Conservation (phyloP, 2,329 filamentous ascomycete genomes). For the Cladosporium sphaerospermum region DNA sequence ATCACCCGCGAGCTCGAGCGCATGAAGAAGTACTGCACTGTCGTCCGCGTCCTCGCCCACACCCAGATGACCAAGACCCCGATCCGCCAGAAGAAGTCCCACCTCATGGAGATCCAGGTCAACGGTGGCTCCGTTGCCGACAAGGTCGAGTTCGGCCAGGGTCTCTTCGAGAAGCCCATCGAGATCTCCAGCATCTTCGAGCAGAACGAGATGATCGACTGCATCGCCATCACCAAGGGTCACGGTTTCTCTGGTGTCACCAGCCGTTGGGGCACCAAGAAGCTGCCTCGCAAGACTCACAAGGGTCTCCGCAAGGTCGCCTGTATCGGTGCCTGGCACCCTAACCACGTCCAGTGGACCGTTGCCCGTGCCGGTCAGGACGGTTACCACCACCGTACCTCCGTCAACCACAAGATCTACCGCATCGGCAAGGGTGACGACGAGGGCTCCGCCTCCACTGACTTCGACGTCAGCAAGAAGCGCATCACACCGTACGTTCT, state of each 20-base stretch:
- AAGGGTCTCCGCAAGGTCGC: slow-evolving; percentile 99
- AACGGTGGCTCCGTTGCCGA: slow-evolving; percentile 94
- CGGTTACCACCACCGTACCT: slow-evolving; percentile 99
- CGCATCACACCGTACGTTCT: slow-evolving; percentile 92
- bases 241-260: slow-evolving; percentile 98
- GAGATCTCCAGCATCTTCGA: slow-evolving; percentile 92
- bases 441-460: slow-evolving; percentile 88
- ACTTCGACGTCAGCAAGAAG: slow-evolving; percentile 98
- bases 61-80: slow-evolving; percentile 99
- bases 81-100: slow-evolving; percentile 99
- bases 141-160: slow-evolving; percentile 94
- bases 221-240: slow-evolving; percentile 99
- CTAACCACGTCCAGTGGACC: slow-evolving; percentile 99
- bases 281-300: slow-evolving; percentile 99
- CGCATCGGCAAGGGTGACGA: slow-evolving; percentile 89
- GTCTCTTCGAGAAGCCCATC: slow-evolving; percentile 98
- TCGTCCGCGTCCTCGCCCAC: slow-evolving; percentile 98
- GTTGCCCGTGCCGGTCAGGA: slow-evolving; percentile 99
- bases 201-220: slow-evolving; percentile 99
- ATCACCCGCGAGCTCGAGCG: slow-evolving; percentile 97
- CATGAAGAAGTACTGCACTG: slow-evolving; percentile 99
- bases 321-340: slow-evolving; percentile 99
- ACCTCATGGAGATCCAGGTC: slow-evolving; percentile 99
- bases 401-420: slow-evolving; percentile 99
- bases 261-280: slow-evolving; percentile 98